These are phyloP conservation scores for Incumbomyces lentus DNA, from an alignment of 2,329 filamentous ascomycete genomes.

Conservation along the genomic window DNA sequence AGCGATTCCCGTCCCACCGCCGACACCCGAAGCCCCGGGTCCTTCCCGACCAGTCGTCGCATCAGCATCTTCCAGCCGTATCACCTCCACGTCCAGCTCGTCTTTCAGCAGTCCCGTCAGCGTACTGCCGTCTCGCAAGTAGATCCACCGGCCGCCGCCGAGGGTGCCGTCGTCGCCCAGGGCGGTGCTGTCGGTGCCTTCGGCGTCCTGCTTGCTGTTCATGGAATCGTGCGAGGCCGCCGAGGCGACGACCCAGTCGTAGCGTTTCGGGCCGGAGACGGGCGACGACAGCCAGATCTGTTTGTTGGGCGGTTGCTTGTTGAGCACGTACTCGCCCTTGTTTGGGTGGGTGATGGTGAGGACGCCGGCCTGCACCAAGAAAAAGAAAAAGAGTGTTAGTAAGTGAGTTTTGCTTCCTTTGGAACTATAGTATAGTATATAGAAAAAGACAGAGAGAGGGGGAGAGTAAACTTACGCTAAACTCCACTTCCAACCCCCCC, in stretches of 20 bases:
- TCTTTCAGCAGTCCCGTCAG: conserved; percentile 61
- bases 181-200: conserved; percentile 22
- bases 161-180: conserved; percentile 24
- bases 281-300: conserved; percentile 95
- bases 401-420: too few species aligned
- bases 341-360: conserved; percentile 62
- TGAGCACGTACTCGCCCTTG: conserved; percentile 76
- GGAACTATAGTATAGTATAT: too few species aligned
- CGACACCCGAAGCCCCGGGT: conserved; percentile 8
- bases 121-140: conserved; percentile 69
- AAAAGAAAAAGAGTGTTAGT: background rate
- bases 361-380: conserved; percentile 65
- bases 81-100: conserved; percentile 62
- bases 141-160: conserved; percentile 66
- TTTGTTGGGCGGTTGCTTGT: conserved; percentile 97
- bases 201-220: conserved; percentile 68
- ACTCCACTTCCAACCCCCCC: conserved; percentile 77
- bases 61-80: conserved; percentile 16
- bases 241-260: conserved; percentile 69
- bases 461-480: conserved; percentile 50
- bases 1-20: background rate
- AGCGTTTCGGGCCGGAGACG: conserved; percentile 82
- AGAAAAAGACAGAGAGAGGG: too few species aligned
- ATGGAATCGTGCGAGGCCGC: conserved; percentile 50
- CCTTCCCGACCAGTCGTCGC: conserved; percentile 10